These are phyloP conservation scores for Sanghuangporus sanghuang DNA, from an alignment of 1,284 basidiomycete genomes.

Conservation along the genomic window DNA sequence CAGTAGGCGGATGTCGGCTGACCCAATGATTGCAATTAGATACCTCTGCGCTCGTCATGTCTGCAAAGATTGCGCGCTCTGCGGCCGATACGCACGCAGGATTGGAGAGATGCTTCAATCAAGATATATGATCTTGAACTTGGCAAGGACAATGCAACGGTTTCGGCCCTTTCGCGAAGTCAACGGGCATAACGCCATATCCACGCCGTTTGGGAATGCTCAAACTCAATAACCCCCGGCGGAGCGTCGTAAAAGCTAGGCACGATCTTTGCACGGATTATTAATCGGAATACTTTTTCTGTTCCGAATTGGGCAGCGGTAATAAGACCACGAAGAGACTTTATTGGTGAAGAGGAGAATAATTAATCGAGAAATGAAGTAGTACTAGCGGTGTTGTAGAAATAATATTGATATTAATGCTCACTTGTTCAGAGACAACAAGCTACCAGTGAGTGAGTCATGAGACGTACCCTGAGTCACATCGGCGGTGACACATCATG, in stretches of 20 bases:
- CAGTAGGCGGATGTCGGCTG: not conserved
- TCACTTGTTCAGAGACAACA: no score
- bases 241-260: not conserved
- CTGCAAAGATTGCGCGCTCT: not conserved
- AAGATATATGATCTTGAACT: not conserved
- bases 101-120: not conserved
- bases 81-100: not conserved
- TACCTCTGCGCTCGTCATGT: not conserved
- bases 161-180: not conserved
- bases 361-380: no score
- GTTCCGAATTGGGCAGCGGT: not conserved
- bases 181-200: not conserved
- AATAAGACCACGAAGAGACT: not conserved
- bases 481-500: no score
- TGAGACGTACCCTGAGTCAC: no score
- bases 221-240: not conserved
- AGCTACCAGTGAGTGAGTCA: no score
- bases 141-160: not conserved
- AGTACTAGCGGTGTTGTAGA: no score
- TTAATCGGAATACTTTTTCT: not conserved
- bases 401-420: no score
- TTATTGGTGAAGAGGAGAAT: not conserved
- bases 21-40: not conserved
- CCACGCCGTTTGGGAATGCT: not conserved
- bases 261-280: not conserved